Conservation (phyloP, 768 basidiomycete genomes). For the Trametes sanguinea region DNA sequence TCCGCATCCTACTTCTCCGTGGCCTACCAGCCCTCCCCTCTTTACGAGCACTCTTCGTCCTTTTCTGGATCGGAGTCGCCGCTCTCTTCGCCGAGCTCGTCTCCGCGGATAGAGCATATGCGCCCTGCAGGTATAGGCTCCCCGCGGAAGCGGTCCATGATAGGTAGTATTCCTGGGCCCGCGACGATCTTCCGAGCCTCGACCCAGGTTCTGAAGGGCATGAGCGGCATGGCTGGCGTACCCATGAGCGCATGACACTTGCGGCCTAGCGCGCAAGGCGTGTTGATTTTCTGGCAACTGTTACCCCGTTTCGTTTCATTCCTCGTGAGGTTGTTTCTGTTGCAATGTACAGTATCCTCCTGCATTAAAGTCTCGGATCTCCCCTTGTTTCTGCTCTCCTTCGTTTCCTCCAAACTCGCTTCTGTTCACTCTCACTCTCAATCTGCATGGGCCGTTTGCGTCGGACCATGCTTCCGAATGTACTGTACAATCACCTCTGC, state of each 20-base stretch:
- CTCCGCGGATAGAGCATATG: constrained; percentile 12
- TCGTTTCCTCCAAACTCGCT: not conserved
- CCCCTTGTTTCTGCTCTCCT: not conserved
- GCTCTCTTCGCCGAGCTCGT: constrained; percentile 11
- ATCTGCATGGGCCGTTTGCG: not conserved
- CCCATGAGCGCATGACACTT: constrained; percentile 21
- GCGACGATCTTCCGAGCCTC: constrained; percentile 31
- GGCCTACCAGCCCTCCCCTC: not conserved
- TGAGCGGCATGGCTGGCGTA: constrained; percentile 26
- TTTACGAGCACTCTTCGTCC: not conserved
- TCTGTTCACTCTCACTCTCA: not conserved
- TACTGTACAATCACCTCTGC: no score
- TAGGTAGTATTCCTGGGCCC: constrained; percentile 15
- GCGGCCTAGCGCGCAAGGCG: not conserved
- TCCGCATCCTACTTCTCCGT: constrained; percentile 5
- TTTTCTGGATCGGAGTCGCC: not conserved
- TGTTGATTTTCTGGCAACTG: not conserved
- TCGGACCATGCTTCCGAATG: no score
- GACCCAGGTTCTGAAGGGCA: constrained; percentile 33
- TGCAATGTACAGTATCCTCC: constrained; percentile 14
- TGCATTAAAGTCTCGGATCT: not conserved
- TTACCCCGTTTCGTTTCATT: not conserved
- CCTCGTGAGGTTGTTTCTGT: not conserved
- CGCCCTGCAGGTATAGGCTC: not conserved
- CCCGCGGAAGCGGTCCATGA: constrained; percentile 14